Conservation (phyloP, 75 land plant species). For the Chamaecyparis obtusa region DNA sequence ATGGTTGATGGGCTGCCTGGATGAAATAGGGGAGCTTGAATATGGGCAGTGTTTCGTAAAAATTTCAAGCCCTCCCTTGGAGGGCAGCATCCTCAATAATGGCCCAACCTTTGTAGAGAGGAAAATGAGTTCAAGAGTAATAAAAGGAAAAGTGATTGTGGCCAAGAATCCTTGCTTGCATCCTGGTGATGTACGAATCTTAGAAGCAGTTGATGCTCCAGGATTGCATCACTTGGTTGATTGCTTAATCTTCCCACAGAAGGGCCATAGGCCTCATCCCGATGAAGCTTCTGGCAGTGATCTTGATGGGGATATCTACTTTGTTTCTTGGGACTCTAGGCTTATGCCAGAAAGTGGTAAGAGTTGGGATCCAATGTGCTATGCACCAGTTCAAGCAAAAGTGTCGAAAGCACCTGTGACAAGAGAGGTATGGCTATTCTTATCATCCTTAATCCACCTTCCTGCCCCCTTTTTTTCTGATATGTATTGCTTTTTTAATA, state of each 20-base stretch:
- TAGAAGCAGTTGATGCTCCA: constrained; percentile 91
- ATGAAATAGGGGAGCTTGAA: constrained; percentile 67
- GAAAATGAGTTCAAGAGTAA: constrained; percentile 27
- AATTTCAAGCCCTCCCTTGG: constrained; percentile 50
- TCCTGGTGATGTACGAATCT: constrained; percentile 86
- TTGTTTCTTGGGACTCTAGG: constrained; percentile 80
- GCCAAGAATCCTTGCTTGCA: constrained; percentile 97
- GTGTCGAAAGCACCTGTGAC: constrained; percentile 25
- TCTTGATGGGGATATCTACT: constrained; percentile 92
- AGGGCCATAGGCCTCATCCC: constrained; percentile 85
- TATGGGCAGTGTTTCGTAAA: constrained; percentile 89
- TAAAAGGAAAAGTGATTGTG: constrained; percentile 67
- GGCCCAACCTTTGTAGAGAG: constrained; percentile 36
- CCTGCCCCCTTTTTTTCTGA: not conserved
- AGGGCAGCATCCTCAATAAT: constrained; percentile 41
- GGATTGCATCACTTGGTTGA: constrained; percentile 73
- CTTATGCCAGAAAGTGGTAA: constrained; percentile 70
- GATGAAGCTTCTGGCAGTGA: constrained; percentile 98
- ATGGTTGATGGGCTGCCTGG: constrained; percentile 90
- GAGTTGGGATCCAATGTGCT: constrained; percentile 81
- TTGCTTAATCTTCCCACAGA: constrained; percentile 88
- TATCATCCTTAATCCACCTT: not conserved
- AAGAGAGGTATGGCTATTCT: constrained; percentile 31
- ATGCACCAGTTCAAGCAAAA: constrained; percentile 42
- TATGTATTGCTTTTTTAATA: not conserved